Base-by-base conservation (phyloP, 2,329 filamentous ascomycete species). In the Herpotrichia juniperi region DNA sequence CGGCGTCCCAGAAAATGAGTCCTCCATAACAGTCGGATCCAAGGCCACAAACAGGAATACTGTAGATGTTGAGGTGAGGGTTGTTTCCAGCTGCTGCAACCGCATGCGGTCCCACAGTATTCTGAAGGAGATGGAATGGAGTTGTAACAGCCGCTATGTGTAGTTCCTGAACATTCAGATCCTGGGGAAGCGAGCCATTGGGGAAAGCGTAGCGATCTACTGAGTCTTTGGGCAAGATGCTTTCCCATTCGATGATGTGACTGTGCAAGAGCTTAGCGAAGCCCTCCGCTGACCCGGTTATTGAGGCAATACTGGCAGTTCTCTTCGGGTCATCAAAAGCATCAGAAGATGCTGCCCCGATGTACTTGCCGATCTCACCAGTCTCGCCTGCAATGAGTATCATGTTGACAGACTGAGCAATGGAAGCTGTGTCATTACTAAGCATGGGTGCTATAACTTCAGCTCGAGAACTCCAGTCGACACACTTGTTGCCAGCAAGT, bases 311-410 rank as follows among this genome's bases (percentile, higher is more conserved):
- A 51, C 78, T 77, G 1, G 88, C 88, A 1, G 79, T 76, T 1
- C 68, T 61, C 51, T 82, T 75, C 0, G 87, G 82, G 55, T 87
- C 74, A 0, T 74, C 54, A 62, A 90, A 91, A 0, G 86, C 87
- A 68, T 91, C 88, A 0, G 81, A 82, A 1, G 87, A 89, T 3
- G 88, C 87, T 43, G 79, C 81, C 24, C 88, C 88, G 14, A 91
- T 79, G 58, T 81, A 90, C 63, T 91, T 91, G 42, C 79, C 82
- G 40, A 90, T 71, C 1, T 78, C 82, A 2, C 83, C 77, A 0
- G 79, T 79, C 57, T 82, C 64, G 1, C 83, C 82, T 2, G 80
- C 79, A 25, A 73, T 74, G 6, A 90, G 74, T 1, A 70, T 74
- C 24, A 88, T 77, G 9, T 76, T 68, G 37, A 84, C 79, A 7